These are phyloP conservation scores for Erucastrum elatum DNA, from an alignment of 345 rosid species.

Conservation along the genomic window DNA sequence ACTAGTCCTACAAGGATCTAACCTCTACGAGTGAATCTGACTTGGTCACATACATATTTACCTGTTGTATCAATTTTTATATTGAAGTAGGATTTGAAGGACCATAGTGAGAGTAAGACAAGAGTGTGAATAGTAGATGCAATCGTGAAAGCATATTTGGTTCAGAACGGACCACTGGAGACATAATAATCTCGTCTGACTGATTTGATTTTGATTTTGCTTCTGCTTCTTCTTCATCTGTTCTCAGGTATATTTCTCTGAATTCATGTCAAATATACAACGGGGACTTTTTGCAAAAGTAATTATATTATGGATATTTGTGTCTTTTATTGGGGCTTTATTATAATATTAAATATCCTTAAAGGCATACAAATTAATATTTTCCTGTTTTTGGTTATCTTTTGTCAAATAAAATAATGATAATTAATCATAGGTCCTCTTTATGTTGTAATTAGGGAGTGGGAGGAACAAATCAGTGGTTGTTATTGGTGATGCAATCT, in stretches of 20 bases:
- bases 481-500: slow-evolving; percentile 22
- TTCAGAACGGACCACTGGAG: slow-evolving; percentile 14
- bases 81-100: neutral
- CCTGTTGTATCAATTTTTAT: neutral
- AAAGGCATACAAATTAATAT: neutral
- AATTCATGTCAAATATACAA: neutral
- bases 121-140: slow-evolving; percentile 14
- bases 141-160: slow-evolving; percentile 13
- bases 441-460: neutral
- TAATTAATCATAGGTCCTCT: neutral
- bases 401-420: neutral
- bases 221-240: neutral
- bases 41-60: neutral
- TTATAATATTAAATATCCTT: neutral
- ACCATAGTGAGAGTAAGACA: neutral
- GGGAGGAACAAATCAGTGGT: neutral
- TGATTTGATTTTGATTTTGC: slow-evolving; percentile 27
- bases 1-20: neutral
- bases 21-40: neutral
- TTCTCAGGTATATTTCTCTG: slow-evolving; percentile 7
- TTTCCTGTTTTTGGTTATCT: neutral
- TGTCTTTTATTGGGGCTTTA: neutral
- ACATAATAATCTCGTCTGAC: slow-evolving; percentile 21
- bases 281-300: neutral
- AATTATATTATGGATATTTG: slow-evolving; percentile 2